Percentiles rank a stretch among this genome's conserved stretches.
Conservation (phyloP, 352 stramenopile species). For the Globisporangium rhizosaccharum region DNA sequence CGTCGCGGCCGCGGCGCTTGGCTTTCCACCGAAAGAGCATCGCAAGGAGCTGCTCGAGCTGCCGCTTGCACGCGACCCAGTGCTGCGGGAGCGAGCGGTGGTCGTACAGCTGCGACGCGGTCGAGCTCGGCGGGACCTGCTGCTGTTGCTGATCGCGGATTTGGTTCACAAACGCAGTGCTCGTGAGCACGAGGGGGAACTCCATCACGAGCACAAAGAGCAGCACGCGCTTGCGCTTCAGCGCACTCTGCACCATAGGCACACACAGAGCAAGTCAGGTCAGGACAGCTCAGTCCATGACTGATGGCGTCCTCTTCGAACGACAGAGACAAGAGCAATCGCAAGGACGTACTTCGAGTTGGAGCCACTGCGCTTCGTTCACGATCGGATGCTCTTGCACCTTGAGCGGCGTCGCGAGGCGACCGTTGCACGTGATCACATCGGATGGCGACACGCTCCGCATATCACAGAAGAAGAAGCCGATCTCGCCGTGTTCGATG, state of each 20-base stretch:
- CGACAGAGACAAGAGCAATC: no score
- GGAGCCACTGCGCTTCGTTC: conserved; percentile 57
- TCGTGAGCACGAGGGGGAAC: conserved; percentile 58
- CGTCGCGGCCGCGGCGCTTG: conserved; percentile 58
- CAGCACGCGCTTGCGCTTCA: conserved; percentile 63
- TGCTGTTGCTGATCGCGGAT: conserved; percentile 25
- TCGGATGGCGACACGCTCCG: conserved; percentile 21
- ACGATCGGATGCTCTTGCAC: conserved; percentile 55
- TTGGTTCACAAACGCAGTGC: conserved; percentile 33
- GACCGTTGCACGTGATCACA: conserved; percentile 62
- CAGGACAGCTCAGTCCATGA: no score
- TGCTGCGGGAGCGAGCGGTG: conserved; percentile 43
- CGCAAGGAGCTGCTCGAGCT: conserved; percentile 63
- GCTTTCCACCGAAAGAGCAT: conserved; percentile 76
- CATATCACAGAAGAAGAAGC: conserved; percentile 68
- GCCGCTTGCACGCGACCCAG: conserved; percentile 59
- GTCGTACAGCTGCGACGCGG: conserved; percentile 40
- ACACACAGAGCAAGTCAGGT: not conserved
- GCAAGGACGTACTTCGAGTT: conserved; percentile 37
- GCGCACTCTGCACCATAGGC: conserved; percentile 23
- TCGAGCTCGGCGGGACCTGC: not conserved
- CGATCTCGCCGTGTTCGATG: conserved; percentile 38
- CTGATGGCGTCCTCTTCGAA: no score
- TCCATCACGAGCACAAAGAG: conserved; percentile 63
- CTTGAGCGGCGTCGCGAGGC: conserved; percentile 39